A percentile compares a stretch with the other conserved stretches of the same genome.
These are phyloP conservation scores for Aspergillus oerlinghausenensis DNA, from an alignment of 2,329 filamentous ascomycete species.

Conservation along the genomic window DNA sequence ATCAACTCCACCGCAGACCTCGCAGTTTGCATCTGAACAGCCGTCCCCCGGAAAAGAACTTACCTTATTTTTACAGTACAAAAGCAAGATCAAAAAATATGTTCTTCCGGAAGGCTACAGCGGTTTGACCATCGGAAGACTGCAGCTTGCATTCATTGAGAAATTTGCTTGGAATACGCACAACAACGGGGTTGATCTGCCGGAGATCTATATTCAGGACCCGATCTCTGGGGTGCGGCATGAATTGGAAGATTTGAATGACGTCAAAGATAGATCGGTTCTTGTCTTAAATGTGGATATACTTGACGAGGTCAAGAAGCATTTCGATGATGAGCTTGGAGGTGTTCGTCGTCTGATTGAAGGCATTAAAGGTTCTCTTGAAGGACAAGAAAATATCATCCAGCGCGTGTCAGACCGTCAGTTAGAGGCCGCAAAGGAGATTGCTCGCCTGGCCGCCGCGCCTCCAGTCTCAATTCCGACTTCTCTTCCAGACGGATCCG, in stretches of 20 bases:
- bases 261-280: slow-evolving; percentile 92
- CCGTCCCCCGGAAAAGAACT: slow-evolving; percentile 76
- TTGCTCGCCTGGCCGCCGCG: slow-evolving; percentile 61
- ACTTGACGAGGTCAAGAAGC: slow-evolving; percentile 91
- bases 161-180: slow-evolving; percentile 99
- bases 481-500: slow-evolving; percentile 21
- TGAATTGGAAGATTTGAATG: slow-evolving; percentile 85
- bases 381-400: slow-evolving; percentile 75
- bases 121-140: slow-evolving; percentile 76
- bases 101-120: slow-evolving; percentile 78
- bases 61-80: slow-evolving; percentile 92
- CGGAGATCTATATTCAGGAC: slow-evolving; percentile 97
- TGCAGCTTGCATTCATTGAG: slow-evolving; percentile 96
- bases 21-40: slow-evolving; percentile 55
- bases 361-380: slow-evolving; percentile 75
- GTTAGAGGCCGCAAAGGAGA: slow-evolving; percentile 81
- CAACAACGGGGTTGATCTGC: slow-evolving; percentile 83
- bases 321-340: slow-evolving; percentile 88
- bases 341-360: slow-evolving; percentile 78
- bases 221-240: slow-evolving; percentile 93
- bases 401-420: slow-evolving; percentile 87
- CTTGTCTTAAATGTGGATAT: slow-evolving; percentile 91
- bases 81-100: slow-evolving; percentile 95
- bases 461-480: slow-evolving; percentile 31
- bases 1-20: slow-evolving; percentile 43